These are phyloP conservation scores for Paraleonurus japonicus DNA, from an alignment of 257 asterid genomes.

Conservation along the genomic window DNA sequence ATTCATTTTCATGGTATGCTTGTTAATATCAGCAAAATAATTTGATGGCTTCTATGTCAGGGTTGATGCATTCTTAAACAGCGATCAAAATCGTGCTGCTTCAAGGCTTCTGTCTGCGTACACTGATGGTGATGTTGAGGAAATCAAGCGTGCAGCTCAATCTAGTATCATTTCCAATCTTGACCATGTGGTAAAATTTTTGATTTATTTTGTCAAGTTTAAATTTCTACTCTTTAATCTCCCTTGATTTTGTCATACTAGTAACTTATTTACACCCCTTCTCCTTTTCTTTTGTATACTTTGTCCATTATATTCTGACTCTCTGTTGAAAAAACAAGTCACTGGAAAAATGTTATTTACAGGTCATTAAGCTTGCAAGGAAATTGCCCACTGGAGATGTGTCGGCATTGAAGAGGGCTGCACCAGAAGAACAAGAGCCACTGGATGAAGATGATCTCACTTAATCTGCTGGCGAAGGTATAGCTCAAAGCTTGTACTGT, in stretches of 20 bases:
- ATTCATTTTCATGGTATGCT: slow-evolving; percentile 6
- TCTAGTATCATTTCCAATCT: slow-evolving; percentile 79
- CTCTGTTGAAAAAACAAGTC: not conserved
- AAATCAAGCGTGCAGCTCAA: slow-evolving; percentile 82
- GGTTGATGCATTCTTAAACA: slow-evolving; percentile 75
- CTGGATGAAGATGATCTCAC: slow-evolving; percentile 96
- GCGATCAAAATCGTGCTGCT: slow-evolving; percentile 94
- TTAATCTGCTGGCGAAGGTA: slow-evolving; percentile 25
- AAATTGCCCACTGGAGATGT: slow-evolving; percentile 92
- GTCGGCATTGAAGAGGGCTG: slow-evolving; percentile 47
- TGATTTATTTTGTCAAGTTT: slow-evolving; percentile 10
- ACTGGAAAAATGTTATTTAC: slow-evolving; percentile 21
- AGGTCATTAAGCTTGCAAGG: slow-evolving; percentile 91
- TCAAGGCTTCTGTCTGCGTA: slow-evolving; percentile 79
- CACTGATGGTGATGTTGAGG: slow-evolving; percentile 83
- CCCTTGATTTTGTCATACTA: not conserved
- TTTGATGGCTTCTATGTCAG: slow-evolving; percentile 53
- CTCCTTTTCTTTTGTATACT: not conserved
- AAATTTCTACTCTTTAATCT: not conserved
- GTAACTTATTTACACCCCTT: not conserved
- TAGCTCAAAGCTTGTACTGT: slow-evolving; percentile 17
- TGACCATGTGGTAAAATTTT: slow-evolving; percentile 63
- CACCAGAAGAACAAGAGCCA: slow-evolving; percentile 46
- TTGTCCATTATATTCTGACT: not conserved
- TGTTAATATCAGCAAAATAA: not conserved